Base-by-base conservation (phyloP, 2,329 filamentous ascomycete species). In the Camillea tinctor region DNA sequence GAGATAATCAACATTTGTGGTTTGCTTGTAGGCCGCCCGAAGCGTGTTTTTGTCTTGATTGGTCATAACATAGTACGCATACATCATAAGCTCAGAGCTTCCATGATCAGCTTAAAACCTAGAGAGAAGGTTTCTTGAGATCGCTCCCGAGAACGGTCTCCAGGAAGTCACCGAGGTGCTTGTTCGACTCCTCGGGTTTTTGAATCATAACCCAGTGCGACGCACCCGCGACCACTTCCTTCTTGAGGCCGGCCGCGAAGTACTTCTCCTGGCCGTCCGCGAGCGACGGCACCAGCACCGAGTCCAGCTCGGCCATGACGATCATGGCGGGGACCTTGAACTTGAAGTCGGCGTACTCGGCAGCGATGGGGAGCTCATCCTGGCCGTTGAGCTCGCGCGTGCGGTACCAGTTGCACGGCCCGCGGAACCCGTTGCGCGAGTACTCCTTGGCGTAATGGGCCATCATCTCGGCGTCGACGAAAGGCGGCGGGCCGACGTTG, bases 391-490 rank as follows among this genome's bases (percentile, higher is more conserved):
- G 75, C 73, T 84, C 79, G 20, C 85, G 80, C 2, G 85, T 90
- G 51, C 93, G 87, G 77, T 99, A 99, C 91, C 92, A 97, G 76
- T 93, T 95, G 61, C 92, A 79, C 17, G 92, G 91, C 0, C 92
- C 92, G 65, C 88, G 85, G 66, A 98, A 75, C 52, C 92, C 92
- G 70, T 88, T 84, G 50, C 84, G 82, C 19, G 80, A 75, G 75
- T 88, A 96, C 76, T 93, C 82, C 26, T 84, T 76, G 19, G 86
- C 86, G 74, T 97, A 97, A 76, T 87, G 90, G 58, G 93, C 87
- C 50, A 94, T 75, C 76, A 93, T 90, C 71, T 90, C 86, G 36
- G 84, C 79, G 61, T 78, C 82, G 64, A 96, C 66, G 49, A 96
- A 72, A 59, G 79, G 81, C 51, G 84, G 83, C 44, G 77, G 80